These are phyloP conservation scores for Coffea eugenioides DNA, from an alignment of 257 asterid species.

Conservation along the genomic window DNA sequence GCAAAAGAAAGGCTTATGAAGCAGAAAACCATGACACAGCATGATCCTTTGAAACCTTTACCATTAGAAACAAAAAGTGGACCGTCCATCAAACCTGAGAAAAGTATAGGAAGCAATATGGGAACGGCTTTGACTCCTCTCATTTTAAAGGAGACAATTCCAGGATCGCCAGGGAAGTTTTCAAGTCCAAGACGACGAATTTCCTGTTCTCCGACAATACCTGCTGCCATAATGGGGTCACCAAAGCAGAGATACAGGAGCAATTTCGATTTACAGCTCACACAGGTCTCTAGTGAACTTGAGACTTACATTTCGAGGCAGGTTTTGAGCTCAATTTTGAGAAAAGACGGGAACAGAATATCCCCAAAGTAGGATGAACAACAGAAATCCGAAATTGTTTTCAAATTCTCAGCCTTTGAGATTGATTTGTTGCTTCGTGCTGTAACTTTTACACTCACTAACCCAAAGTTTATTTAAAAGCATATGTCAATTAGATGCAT, in stretches of 20 bases:
- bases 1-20: slow-evolving; percentile 66
- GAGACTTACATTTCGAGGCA: slow-evolving; percentile 84
- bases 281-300: slow-evolving; percentile 75
- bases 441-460: background rate
- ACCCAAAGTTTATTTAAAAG: no score
- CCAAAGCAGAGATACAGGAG: slow-evolving; percentile 61
- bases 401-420: slow-evolving; percentile 53
- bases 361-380: slow-evolving; percentile 42
- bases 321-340: slow-evolving; percentile 62
- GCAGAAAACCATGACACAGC: slow-evolving; percentile 28
- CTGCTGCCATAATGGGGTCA: slow-evolving; percentile 35
- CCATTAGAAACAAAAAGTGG: slow-evolving; percentile 77
- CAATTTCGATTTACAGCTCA: slow-evolving; percentile 75
- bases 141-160: slow-evolving; percentile 35
- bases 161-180: slow-evolving; percentile 49
- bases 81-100: slow-evolving; percentile 46
- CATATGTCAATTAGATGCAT: no score
- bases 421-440: slow-evolving; percentile 7
- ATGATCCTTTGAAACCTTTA: slow-evolving; percentile 60
- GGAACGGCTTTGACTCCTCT: slow-evolving; percentile 35
- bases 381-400: no score
- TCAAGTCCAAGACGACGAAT: slow-evolving; percentile 86
- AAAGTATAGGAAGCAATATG: slow-evolving; percentile 20
- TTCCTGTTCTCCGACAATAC: slow-evolving; percentile 58
- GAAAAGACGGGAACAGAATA: slow-evolving; percentile 46